Evolutionary conservation across 106 monocot genomes (phyloP), one percentile per base, ranked within the genome.

Genomic region (Dendrobium officinale): DNA sequence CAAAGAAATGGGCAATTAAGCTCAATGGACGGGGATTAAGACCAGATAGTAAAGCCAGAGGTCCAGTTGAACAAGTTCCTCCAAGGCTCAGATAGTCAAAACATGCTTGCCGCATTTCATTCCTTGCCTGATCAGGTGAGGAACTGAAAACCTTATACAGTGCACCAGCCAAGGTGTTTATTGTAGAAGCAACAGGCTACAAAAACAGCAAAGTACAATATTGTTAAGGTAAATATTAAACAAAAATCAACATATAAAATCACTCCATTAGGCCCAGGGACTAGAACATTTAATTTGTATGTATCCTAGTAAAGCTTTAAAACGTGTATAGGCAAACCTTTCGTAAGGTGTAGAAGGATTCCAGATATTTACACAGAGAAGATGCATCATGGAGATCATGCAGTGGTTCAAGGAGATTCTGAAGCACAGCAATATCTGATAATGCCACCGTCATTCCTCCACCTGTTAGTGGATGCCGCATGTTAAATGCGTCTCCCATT

Each of bases 401-500:
- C 59, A 96, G 80, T 67, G 93, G 93, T 76, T 86, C 90, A 43
- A 96, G 92, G 82, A 96, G 93, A 81, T 94, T 85, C 4, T 80
- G 82, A 11, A 96, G 86, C 0, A 96, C 87, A 26, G 82, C 87
- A 54, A 96, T 86, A 84, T 96, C 96, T 66, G 96, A 92, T 59
- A 96, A 80, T 40, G 90, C 94, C 24, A 96, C 96, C 1, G 92
- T 96, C 96, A 96, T 96, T 75, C 96, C 96, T 27, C 93, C 96
- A 68, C 96, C 96, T 17, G 96, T 92, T 79, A 96, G 68, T 19
- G 96, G 94, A 82, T 96, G 96, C 4, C 96, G 90, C 96, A 96
- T 96, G 67, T 96, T 96, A 84, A 96, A 96, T 26, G 96, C 92
- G 87, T 96, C 96, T 9, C 96, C 96, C 92, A 96, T 82, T 33